Evolutionary conservation across 2,329 filamentous ascomycete genomes (phyloP).

Genomic region (Beauveria sp.): DNA sequence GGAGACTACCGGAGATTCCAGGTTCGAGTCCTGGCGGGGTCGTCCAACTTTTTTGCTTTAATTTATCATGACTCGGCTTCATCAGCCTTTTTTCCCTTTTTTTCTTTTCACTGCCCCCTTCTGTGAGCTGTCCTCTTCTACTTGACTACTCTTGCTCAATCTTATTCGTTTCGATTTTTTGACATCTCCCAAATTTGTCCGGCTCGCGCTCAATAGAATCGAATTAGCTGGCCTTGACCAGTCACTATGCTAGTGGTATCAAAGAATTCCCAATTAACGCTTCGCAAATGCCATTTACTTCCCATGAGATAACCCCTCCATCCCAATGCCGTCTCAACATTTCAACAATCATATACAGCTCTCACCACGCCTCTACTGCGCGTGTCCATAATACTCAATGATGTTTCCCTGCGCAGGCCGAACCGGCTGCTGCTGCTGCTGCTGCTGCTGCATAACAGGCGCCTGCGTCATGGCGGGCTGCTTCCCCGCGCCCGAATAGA

Average conservation of each 20-base stretch:
- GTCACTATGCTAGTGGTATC: not conserved
- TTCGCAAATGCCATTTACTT: not conserved
- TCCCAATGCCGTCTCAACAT: not conserved
- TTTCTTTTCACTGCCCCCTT: not conserved
- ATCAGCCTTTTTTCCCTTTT: not conserved
- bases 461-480: not conserved
- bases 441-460: not conserved
- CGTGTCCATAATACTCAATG: not conserved
- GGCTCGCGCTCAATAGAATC: not conserved
- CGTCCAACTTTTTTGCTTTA: not conserved
- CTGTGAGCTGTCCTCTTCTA: not conserved
- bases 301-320: not conserved
- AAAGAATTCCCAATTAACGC: not conserved
- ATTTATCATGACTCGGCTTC: not conserved
- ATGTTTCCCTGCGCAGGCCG: not conserved
- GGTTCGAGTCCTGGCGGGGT: conserved; percentile 11
- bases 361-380: not conserved
- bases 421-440: not conserved
- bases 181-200: no score
- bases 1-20: conserved; percentile 8
- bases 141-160: no score
- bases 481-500: not conserved
- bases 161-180: no score
- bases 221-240: not conserved
- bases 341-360: not conserved